A percentile compares a stretch with the other conserved stretches of the same genome.
phyloP scores from a whole-genome alignment of 2,329 filamentous ascomycete genomes.

The Cytospora schulzeri region DNA sequence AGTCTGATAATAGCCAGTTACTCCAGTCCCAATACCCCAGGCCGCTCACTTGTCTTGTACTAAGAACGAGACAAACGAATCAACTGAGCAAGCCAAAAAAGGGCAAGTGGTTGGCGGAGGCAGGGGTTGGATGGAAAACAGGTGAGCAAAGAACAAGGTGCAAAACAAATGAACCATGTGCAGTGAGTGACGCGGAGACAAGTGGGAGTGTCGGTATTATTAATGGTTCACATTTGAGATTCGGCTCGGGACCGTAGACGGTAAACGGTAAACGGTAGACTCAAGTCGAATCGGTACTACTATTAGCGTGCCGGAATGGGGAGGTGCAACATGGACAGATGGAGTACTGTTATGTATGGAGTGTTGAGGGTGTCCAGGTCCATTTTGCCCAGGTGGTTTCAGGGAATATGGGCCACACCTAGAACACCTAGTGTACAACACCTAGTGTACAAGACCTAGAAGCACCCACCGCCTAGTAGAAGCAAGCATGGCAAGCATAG shows the following conservation, averaged over 20 bases:
- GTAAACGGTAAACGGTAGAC: not conserved
- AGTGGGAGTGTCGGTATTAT: slow-evolving; percentile 16
- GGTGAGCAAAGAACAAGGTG: not conserved
- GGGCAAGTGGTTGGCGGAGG: not conserved
- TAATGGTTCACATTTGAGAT: not conserved
- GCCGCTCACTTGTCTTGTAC: not conserved
- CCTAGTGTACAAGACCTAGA: no score
- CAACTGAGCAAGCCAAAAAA: not conserved
- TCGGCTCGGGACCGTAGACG: not conserved
- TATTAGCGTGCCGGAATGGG: slow-evolving; percentile 18
- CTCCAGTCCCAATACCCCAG: not conserved
- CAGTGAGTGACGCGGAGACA: slow-evolving; percentile 7
- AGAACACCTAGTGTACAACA: no score
- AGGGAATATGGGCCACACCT: no score
- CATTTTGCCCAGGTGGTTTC: no score
- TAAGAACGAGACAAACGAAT: not conserved
- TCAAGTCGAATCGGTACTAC: not conserved
- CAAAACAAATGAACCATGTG: not conserved
- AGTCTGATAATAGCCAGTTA: not conserved
- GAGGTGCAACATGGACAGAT: not conserved
- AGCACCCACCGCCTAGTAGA: no score
- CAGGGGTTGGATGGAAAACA: not conserved
- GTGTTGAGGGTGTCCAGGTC: no score
- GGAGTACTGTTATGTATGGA: not conserved
- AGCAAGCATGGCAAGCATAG: no score